Evolutionary conservation across 2,329 filamentous ascomycete genomes (phyloP).

Genomic region (Neospermospora avenae): DNA sequence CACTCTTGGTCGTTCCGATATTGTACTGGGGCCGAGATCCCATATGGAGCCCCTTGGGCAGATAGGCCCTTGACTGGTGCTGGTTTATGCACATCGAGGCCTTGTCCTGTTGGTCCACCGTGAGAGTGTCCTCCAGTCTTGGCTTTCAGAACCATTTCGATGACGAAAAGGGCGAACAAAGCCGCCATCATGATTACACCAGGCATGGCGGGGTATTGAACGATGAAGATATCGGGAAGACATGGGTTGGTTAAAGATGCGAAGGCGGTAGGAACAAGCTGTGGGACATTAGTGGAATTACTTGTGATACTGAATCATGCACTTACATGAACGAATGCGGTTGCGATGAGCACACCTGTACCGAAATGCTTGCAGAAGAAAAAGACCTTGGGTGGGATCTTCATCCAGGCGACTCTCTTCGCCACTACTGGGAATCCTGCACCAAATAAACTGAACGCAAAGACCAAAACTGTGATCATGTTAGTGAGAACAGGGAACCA

Average conservation of each 20-base stretch:
- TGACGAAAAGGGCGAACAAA: conserved; percentile 45
- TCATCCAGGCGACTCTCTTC: conserved; percentile 40
- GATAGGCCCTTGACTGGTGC: conserved; percentile 2
- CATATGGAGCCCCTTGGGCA: conserved; percentile 6
- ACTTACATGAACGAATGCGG: conserved; percentile 67
- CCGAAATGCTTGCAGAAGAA: conserved; percentile 71
- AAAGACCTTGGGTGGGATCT: conserved; percentile 55
- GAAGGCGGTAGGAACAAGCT: conserved; percentile 66
- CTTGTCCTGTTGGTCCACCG: conserved; percentile 15
- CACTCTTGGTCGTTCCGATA: conserved; percentile 4
- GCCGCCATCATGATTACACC: conserved; percentile 45
- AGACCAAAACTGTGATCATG: not conserved
- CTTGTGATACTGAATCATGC: not conserved
- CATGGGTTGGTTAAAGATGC: conserved; percentile 64
- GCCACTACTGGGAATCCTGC: conserved; percentile 58
- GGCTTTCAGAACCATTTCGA: conserved; percentile 51
- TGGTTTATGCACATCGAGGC: not conserved
- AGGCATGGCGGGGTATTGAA: conserved; percentile 45
- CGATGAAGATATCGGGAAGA: conserved; percentile 43
- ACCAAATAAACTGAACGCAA: conserved; percentile 44
- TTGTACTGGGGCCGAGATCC: conserved; percentile 8
- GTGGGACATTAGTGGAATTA: conserved; percentile 10
- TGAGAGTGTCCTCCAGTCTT: conserved; percentile 23
- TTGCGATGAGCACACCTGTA: conserved; percentile 77
- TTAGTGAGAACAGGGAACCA: not conserved